phyloP scores from a whole-genome alignment of 2,329 filamentous ascomycete species.

The Tolypocladium album region DNA sequence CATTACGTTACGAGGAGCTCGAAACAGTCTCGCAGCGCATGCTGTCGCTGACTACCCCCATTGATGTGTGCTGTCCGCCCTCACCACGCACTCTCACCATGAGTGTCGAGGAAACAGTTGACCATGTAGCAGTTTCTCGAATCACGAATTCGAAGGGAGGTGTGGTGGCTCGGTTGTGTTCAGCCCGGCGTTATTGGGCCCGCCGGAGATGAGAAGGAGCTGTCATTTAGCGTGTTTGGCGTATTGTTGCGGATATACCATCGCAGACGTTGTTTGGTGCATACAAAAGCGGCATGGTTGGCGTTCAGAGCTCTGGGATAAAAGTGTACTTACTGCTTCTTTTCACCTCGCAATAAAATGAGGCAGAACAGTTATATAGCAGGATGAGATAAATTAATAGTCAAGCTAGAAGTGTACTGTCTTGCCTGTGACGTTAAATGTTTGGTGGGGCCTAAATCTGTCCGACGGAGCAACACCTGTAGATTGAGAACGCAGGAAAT shows the following conservation, averaged over 20 bases:
- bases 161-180: not conserved
- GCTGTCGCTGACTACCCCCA: not conserved
- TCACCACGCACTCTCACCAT: not conserved
- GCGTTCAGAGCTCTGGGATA: not conserved
- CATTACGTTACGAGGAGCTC: not conserved
- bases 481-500: not conserved
- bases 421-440: too few species aligned
- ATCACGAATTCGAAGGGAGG: not conserved
- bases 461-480: not conserved
- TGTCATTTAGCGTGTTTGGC: slow-evolving; percentile 1
- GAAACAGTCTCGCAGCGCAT: not conserved
- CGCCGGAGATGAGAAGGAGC: not conserved
- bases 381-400: not conserved
- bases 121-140: slow-evolving; percentile 9
- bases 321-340: slow-evolving; percentile 8
- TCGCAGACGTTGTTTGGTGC: slow-evolving; percentile 3
- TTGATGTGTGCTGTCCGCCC: not conserved
- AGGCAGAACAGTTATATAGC: slow-evolving; percentile 8
- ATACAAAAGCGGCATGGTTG: slow-evolving; percentile 2
- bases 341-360: slow-evolving; percentile 8
- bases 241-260: not conserved
- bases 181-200: not conserved
- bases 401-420: not conserved
- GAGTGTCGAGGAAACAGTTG: slow-evolving; percentile 7
- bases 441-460: not conserved